Conservation (phyloP, 352 stramenopile genomes). For the Elongisporangium prolatum region DNA sequence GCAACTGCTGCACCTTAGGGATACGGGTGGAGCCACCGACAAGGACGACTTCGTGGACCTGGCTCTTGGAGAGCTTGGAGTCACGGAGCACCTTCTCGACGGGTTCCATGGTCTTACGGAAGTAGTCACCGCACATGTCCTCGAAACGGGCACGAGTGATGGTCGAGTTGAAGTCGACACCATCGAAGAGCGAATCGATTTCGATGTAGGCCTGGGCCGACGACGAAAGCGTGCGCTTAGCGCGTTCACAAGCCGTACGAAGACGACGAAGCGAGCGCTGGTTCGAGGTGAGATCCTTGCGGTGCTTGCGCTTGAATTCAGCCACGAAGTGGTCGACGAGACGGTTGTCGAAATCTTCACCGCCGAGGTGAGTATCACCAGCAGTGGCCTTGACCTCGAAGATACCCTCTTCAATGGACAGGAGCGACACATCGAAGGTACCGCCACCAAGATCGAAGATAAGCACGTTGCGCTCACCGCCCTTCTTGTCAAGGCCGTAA, state of each 20-base stretch:
- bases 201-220: conserved; percentile 93
- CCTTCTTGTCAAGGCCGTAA: conserved; percentile 96
- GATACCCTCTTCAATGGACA: conserved; percentile 95
- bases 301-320: conserved; percentile 91
- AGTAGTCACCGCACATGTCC: conserved; percentile 87
- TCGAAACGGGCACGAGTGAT: conserved; percentile 92
- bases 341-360: conserved; percentile 94
- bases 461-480: conserved; percentile 91
- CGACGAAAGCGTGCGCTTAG: conserved; percentile 92
- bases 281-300: conserved; percentile 88
- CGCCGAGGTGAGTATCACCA: conserved; percentile 92
- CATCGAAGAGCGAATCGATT: conserved; percentile 92
- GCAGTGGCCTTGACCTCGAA: conserved; percentile 95
- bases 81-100: conserved; percentile 88
- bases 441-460: conserved; percentile 96
- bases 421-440: conserved; percentile 92
- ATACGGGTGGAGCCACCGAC: conserved; percentile 79
- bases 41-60: conserved; percentile 77
- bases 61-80: conserved; percentile 83
- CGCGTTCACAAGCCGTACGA: conserved; percentile 90
- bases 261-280: conserved; percentile 88
- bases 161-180: conserved; percentile 91
- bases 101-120: conserved; percentile 88
- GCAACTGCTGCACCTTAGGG: conserved; percentile 55
- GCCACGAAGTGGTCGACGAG: conserved; percentile 92